phyloP scores from a whole-genome alignment of 345 rosid genomes.

The Populus davidiana region DNA sequence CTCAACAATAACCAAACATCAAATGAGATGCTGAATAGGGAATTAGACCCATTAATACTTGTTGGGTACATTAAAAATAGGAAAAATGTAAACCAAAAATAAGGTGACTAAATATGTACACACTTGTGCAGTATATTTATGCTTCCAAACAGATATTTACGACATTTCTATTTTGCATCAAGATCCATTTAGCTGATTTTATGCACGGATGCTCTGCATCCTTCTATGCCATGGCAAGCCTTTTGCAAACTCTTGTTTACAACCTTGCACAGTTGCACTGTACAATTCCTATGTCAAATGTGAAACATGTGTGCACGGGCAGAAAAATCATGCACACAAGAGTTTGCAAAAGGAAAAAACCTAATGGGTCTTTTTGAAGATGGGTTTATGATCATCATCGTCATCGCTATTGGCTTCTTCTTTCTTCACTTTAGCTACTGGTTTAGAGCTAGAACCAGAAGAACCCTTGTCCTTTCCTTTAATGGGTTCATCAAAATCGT shows the following conservation, averaged over 20 bases:
- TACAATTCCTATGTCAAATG: neutral
- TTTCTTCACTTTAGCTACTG: conserved; percentile 32
- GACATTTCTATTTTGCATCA: neutral
- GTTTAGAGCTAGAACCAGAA: conserved; percentile 35
- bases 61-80: neutral
- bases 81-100: neutral
- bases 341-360: neutral
- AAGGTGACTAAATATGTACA: neutral
- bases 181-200: neutral
- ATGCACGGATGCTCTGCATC: neutral
- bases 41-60: neutral
- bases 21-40: neutral
- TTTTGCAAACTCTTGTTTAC: neutral
- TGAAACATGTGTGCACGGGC: neutral
- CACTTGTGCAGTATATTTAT: neutral
- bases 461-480: conserved; percentile 15
- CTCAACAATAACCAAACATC: neutral
- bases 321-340: neutral
- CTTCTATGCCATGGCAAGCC: neutral
- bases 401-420: conserved; percentile 24
- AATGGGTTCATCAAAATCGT: conserved; percentile 7
- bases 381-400: conserved; percentile 40
- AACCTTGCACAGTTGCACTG: neutral
- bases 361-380: conserved; percentile 27
- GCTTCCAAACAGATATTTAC: neutral